phyloP scores from a whole-genome alignment of 768 basidiomycete genomes.

The Suillus alpinus region DNA sequence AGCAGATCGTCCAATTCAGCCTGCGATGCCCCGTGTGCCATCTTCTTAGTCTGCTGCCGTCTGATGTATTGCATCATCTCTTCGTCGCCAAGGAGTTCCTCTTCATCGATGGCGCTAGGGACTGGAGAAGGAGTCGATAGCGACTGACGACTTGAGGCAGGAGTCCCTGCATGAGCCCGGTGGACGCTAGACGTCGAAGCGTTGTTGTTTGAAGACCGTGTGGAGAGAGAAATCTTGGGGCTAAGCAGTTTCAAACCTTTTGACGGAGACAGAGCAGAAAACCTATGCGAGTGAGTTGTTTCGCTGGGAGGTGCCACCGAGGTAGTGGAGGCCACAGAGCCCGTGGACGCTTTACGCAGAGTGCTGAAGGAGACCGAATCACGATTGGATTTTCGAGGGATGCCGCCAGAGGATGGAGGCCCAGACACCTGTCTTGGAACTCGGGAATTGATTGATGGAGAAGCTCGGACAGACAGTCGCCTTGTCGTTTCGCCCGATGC shows the following conservation, averaged over 20 bases:
- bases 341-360: conserved; percentile 78
- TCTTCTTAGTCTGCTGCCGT: conserved; percentile 84
- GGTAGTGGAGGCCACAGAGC: conserved; percentile 70
- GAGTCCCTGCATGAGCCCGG: conserved; percentile 53
- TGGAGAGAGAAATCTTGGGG: conserved; percentile 67
- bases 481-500: conserved; percentile 34
- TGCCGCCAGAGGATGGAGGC: conserved; percentile 42
- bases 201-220: conserved; percentile 49
- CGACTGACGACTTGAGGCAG: conserved; percentile 71
- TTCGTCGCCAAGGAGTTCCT: conserved; percentile 87
- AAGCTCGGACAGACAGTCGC: conserved; percentile 60
- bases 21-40: conserved; percentile 79
- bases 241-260: conserved; percentile 78
- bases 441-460: conserved; percentile 60
- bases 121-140: conserved; percentile 84
- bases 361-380: conserved; percentile 79
- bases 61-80: conserved; percentile 96
- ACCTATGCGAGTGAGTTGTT: conserved; percentile 47
- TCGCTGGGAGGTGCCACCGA: conserved; percentile 47
- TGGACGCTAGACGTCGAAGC: conserved; percentile 42
- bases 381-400: conserved; percentile 66
- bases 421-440: conserved; percentile 63
- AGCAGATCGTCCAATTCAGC: conserved; percentile 86
- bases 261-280: conserved; percentile 83
- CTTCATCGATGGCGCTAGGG: conserved; percentile 76